Percentiles rank a stretch among this genome's conserved stretches.
phyloP scores from a whole-genome alignment of 768 basidiomycete species.

The Vishniacozyma victoriae region DNA sequence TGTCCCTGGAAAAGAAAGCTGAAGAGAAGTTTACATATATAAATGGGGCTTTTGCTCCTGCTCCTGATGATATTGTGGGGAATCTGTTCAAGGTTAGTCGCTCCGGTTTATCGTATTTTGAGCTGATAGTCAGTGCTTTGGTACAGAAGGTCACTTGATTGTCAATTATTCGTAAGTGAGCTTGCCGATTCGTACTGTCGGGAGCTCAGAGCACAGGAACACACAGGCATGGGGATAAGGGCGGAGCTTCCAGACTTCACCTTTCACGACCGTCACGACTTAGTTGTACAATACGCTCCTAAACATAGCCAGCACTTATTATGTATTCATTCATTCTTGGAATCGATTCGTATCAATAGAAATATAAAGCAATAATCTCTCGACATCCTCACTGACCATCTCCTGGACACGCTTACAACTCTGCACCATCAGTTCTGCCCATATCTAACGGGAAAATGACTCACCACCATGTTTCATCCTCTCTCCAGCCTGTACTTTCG shows the following conservation, averaged over 20 bases:
- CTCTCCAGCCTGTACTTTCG: slow-evolving; percentile 9
- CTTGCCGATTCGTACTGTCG: not conserved
- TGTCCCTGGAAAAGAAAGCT: too few relatives aligned
- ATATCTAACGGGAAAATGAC: too few relatives aligned
- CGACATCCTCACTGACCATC: too few relatives aligned
- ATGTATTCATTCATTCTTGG: too few relatives aligned
- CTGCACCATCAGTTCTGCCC: too few relatives aligned
- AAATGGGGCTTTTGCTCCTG: slow-evolving; percentile 74
- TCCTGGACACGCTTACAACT: too few relatives aligned
- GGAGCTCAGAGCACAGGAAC: slow-evolving; percentile 50
- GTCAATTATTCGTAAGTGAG: slow-evolving; percentile 75
- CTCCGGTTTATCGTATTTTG: not conserved
- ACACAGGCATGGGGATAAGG: slow-evolving; percentile 61
- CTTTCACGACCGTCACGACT: too few relatives aligned
- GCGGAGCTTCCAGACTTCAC: too few relatives aligned
- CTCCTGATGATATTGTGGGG: slow-evolving; percentile 73
- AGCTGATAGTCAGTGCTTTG: slow-evolving; percentile 59
- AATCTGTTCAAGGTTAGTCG: slow-evolving; percentile 64
- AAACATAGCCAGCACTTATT: too few relatives aligned
- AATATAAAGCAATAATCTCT: too few relatives aligned
- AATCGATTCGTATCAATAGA: too few relatives aligned
- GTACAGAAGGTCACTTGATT: slow-evolving; percentile 80
- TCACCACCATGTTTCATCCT: slow-evolving; percentile 21
- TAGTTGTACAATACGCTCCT: too few relatives aligned
- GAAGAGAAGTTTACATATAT: slow-evolving; percentile 56